These are phyloP conservation scores for Acer yangbiense DNA, from an alignment of 345 rosid genomes.

Conservation along the genomic window DNA sequence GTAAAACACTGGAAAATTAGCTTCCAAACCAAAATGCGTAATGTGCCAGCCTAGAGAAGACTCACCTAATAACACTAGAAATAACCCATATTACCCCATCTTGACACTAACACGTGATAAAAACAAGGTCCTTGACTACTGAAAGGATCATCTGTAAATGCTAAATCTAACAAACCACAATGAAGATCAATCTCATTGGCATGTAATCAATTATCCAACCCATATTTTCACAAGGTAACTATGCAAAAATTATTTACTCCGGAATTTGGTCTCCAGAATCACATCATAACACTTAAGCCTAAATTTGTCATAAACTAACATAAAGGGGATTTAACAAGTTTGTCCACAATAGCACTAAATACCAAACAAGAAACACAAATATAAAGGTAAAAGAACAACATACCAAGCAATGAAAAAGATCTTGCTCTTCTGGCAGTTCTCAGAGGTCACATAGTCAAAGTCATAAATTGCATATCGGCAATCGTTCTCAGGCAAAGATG, in stretches of 20 bases:
- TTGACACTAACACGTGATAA: background rate
- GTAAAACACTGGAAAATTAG: background rate
- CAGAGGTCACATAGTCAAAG: constrained; percentile 61
- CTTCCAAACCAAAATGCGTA: background rate
- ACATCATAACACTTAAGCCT: background rate
- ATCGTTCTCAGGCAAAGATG: constrained; percentile 61
- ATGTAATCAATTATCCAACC: background rate
- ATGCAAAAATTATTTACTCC: too few relatives aligned
- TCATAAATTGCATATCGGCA: constrained; percentile 71
- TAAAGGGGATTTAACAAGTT: background rate
- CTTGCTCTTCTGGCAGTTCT: constrained; percentile 68
- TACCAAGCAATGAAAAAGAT: constrained; percentile 73
- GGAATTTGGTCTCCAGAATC: background rate
- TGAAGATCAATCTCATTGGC: background rate
- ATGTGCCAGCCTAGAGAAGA: background rate
- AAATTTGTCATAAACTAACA: background rate
- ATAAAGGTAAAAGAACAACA: background rate
- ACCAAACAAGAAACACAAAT: background rate
- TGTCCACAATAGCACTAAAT: background rate
- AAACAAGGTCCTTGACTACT: background rate
- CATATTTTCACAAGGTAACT: background rate
- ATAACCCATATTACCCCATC: background rate
- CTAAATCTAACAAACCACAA: background rate
- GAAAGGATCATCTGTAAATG: background rate
- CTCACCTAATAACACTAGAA: background rate